Base-by-base conservation (phyloP, 352 stramenopile genomes). In the Globisporangium uncinulatum region DNA sequence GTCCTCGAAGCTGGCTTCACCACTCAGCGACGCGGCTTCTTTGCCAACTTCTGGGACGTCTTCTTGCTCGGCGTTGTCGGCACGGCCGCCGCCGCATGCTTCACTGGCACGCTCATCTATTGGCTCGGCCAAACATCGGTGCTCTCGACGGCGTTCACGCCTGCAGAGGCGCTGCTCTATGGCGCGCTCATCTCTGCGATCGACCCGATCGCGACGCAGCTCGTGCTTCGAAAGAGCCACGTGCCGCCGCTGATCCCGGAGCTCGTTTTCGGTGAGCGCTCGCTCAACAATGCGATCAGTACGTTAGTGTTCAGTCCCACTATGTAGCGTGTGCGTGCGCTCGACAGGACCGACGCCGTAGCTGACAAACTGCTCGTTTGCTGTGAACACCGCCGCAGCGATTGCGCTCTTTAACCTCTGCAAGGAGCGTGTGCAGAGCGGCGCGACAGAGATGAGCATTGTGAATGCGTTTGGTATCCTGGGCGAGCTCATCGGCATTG, bases 221-320 rank as follows among this genome's bases (percentile, higher is more conserved):
- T 92, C 2, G 86, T 97, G n/a, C 96, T 98, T 70, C 88, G 94
- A 56, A 92, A 91, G 49, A 76, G 72, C 43, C 55, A 73, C 32
- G 79, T 76, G 6, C 79, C 80, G 17, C 75, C 90, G 9, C 67
- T 90, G 43, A 71, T 98, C 4, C 97, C 97, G 59, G 97, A 97
- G 57, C 69, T 98, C 34, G 79, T 97, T 5, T 98, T 98, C 68
- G 92, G 93, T 49, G 91, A 98, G 66, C 91, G 74, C 20, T 83
- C 95, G 32, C 66, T 98, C 5, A 98, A 97, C 63, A 90, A 97
- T 59, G 89, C 89, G 7, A 80, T 97, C 17, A 42, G 61, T 67
- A 64, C 59, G 65, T 60, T 24, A 39, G 36, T 29, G 44, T 9
- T 6, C 9, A 31, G n/a, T 21, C 11, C 15, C 51, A 39, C 3